phyloP scores from a whole-genome alignment of 2,329 filamentous ascomycete genomes.

The Aschersonia sp. region DNA sequence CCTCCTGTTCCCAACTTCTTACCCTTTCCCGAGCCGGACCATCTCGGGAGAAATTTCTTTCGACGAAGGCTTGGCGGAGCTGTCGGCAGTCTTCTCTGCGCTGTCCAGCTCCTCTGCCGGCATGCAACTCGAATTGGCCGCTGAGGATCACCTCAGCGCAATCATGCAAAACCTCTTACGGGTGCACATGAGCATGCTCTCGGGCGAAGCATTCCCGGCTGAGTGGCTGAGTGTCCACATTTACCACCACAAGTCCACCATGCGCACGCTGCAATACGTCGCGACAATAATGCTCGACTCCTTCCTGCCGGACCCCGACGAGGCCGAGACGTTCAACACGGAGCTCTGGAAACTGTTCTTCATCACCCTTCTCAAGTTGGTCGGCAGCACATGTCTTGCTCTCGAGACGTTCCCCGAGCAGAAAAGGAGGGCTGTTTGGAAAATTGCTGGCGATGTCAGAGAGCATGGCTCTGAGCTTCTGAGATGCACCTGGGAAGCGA shows the following conservation, averaged over 20 bases:
- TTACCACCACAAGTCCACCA: slow-evolving; percentile 79
- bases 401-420: slow-evolving; percentile 95
- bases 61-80: slow-evolving; percentile 77
- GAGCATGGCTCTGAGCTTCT: slow-evolving; percentile 82
- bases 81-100: slow-evolving; percentile 75
- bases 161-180: slow-evolving; percentile 68
- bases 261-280: slow-evolving; percentile 73
- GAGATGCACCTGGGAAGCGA: slow-evolving; percentile 78
- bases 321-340: slow-evolving; percentile 83
- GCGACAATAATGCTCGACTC: slow-evolving; percentile 66
- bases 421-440: slow-evolving; percentile 93
- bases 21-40: slow-evolving; percentile 69
- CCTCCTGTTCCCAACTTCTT: slow-evolving; percentile 75
- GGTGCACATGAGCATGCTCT: slow-evolving; percentile 77
- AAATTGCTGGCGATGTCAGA: slow-evolving; percentile 91
- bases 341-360: slow-evolving; percentile 93
- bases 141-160: slow-evolving; percentile 57
- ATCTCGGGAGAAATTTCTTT: slow-evolving; percentile 48
- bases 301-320: slow-evolving; percentile 77
- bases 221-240: slow-evolving; percentile 90
- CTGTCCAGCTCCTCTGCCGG: slow-evolving; percentile 57
- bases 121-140: slow-evolving; percentile 59
- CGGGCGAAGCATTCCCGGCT: slow-evolving; percentile 76
- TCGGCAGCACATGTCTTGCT: slow-evolving; percentile 76
- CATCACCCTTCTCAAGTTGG: slow-evolving; percentile 71